Percentiles rank a stretch among this genome's conserved stretches.
Evolutionary conservation across 441 rosid genomes (phyloP).

Genomic region (Syzygium malaccense): DNA sequence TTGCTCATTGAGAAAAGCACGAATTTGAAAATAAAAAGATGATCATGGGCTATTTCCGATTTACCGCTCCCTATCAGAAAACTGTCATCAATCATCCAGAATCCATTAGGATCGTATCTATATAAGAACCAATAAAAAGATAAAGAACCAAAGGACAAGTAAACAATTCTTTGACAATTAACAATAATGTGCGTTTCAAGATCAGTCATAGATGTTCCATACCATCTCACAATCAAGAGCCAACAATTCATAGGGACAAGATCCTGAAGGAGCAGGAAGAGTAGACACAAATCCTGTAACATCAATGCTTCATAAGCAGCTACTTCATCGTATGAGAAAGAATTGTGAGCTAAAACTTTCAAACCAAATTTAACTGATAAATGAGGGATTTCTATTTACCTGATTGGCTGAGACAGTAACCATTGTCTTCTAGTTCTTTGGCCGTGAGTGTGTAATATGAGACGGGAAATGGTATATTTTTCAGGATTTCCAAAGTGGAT

Average conservation of each 20-base stretch:
- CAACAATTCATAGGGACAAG: conserved; percentile 44
- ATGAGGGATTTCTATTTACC: conserved; percentile 27
- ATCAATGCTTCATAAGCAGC: conserved; percentile 11
- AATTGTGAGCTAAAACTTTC: background rate
- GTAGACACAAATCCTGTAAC: conserved; percentile 62
- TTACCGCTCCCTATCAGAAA: background rate
- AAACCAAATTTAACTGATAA: background rate
- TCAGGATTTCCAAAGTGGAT: conserved; percentile 28
- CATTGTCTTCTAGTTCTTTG: conserved; percentile 76
- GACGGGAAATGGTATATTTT: conserved; percentile 72
- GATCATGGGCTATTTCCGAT: background rate
- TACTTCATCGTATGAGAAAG: background rate
- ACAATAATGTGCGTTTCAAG: background rate
- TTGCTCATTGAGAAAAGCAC: background rate
- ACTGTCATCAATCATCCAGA: background rate
- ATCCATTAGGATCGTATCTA: background rate
- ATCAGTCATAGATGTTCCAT: conserved; percentile 6
- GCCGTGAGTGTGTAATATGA: conserved; percentile 65
- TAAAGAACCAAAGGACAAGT: background rate
- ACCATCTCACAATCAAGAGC: conserved; percentile 99
- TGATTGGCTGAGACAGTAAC: conserved; percentile 51
- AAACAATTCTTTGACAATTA: background rate
- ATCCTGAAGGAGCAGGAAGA: conserved; percentile 58
- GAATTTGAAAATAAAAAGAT: background rate
- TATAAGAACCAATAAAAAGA: background rate